Evolutionary conservation across 352 stramenopile species (phyloP), one percentile per base, ranked within the genome.

Genomic region (Phytophthora idaei): DNA sequence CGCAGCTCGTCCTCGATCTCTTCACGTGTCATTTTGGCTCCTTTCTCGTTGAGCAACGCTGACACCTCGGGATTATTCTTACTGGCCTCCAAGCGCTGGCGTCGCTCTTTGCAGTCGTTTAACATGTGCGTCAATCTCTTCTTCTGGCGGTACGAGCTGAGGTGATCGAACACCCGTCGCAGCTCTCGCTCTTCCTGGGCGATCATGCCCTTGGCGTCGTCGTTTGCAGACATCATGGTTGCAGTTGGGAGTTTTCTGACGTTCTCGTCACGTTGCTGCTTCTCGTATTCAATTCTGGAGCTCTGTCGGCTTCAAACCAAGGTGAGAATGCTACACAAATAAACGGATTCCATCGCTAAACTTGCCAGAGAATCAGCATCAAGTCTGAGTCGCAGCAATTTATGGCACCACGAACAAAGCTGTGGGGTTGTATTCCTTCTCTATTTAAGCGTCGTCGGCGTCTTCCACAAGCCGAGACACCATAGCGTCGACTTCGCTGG

Each of bases 171-270:
- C 31, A 99, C 97, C 34, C 96, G 89, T 55, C 94, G 90, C 44
- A 99, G 73, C 68, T 98, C 95, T 41, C 94, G 97, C 76, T 98
- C 90, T 69, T 99, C 96, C 67, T 98, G 94, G 7, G 90, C 84
- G 25, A 96, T 97, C 78, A 98, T 96, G 37, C 81, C 85, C 66
- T 94, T 95, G 14, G 76, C 58, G 54, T 92, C 83, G 27, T 93
- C 83, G 8, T 73, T 89, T 28, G 83, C 67, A 46, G 81, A 90
- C 83, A 92, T 92, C 82, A 93, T 90, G 46, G 31, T 73, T 51
- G 46, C 39, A 49, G 12, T 42, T 14, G n/a, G 11, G 31, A 7
- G 21, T 37, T 32, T 56, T 14, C 27, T 37, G 10, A 25, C 2
- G n/a, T 27, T 44, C 21, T 21, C 21, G 21, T 21, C 21, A 21